phyloP scores from a whole-genome alignment of 805 yeast species.

The Candida silvatica region DNA sequence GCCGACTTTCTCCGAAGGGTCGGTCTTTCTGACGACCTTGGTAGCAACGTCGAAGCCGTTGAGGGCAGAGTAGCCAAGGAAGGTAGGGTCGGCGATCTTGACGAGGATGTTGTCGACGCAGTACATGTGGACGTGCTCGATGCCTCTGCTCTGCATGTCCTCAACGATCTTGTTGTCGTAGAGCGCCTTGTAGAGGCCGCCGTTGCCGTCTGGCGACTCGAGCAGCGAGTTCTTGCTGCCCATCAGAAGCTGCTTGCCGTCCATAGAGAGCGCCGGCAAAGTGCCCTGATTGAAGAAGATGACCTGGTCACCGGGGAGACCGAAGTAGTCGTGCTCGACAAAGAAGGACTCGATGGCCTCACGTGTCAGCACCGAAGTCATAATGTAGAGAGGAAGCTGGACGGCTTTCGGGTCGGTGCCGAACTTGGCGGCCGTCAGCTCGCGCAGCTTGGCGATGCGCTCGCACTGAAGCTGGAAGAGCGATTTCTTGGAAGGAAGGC shows the following conservation, averaged over 20 bases:
- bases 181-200: constrained; percentile 89
- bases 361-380: constrained; percentile 92
- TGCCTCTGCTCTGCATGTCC: constrained; percentile 59
- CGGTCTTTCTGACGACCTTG: constrained; percentile 89
- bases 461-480: constrained; percentile 93
- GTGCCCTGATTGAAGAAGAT: constrained; percentile 91
- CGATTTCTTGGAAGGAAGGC: constrained; percentile 75
- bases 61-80: constrained; percentile 74
- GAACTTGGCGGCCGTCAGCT: constrained; percentile 32
- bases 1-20: constrained; percentile 85
- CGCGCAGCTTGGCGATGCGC: constrained; percentile 57
- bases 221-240: constrained; percentile 51
- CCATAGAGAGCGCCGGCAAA: constrained; percentile 73
- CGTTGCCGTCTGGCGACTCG: constrained; percentile 96
- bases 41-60: constrained; percentile 73
- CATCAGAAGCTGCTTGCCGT: constrained; percentile 58
- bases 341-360: constrained; percentile 67
- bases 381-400: constrained; percentile 73
- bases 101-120: constrained; percentile 94
- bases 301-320: constrained; percentile 51
- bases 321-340: constrained; percentile 54
- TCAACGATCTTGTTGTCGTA: constrained; percentile 51
- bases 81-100: constrained; percentile 86
- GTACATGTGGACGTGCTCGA: constrained; percentile 90
- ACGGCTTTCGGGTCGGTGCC: constrained; percentile 13